Evolutionary conservation across 2,329 filamentous ascomycete genomes (phyloP).

Genomic region (Magnaporthales sp.): DNA sequence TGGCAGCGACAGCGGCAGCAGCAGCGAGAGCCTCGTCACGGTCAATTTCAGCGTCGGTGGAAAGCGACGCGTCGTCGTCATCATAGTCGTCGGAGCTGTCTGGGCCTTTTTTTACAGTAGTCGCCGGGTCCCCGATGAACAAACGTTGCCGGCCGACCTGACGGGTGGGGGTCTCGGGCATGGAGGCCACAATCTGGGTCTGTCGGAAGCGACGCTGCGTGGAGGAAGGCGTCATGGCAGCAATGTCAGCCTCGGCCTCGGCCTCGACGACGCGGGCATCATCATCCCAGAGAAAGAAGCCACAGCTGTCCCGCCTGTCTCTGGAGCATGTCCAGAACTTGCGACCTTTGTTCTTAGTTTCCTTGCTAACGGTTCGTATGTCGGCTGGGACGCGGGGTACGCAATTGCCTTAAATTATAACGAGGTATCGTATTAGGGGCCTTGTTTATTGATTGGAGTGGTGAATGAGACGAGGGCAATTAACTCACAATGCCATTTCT

Average conservation of each 20-base stretch:
- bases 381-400: conserved; percentile 27
- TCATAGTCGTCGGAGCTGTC: neutral
- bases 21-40: neutral
- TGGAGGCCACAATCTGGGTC: neutral
- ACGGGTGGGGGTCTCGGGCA: conserved; percentile 1
- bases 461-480: neutral
- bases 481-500: neutral
- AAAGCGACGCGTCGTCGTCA: neutral
- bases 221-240: neutral
- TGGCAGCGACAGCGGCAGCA: neutral
- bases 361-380: conserved; percentile 27
- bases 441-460: neutral
- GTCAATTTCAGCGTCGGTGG: conserved; percentile 3
- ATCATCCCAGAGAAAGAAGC: conserved; percentile 37
- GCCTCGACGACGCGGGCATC: conserved; percentile 22
- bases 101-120: neutral
- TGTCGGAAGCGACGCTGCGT: conserved; percentile 2
- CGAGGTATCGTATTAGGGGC: neutral
- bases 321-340: conserved; percentile 32
- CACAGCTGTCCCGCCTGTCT: conserved; percentile 23
- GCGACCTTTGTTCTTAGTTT: conserved; percentile 28
- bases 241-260: neutral
- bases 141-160: neutral
- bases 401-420: conserved; percentile 28
- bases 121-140: neutral